Conservation (phyloP, 805 yeast species). For the Myxozyma mucilagina region DNA sequence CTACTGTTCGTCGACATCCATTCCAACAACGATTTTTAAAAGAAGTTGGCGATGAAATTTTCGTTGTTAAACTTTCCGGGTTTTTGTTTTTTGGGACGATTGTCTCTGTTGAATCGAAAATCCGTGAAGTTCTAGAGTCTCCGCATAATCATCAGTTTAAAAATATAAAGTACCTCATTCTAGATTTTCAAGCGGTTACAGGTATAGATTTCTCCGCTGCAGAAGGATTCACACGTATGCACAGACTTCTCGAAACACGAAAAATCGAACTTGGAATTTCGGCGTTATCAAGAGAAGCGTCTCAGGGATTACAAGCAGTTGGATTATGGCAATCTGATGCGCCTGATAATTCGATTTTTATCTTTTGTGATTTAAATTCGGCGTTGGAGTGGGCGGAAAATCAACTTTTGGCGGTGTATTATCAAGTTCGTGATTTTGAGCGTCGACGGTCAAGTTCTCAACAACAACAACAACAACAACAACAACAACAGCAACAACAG, state of each 20-base stretch:
- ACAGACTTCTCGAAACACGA: constrained; percentile 70
- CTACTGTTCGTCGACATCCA: constrained; percentile 89
- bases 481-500: too few species aligned
- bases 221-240: constrained; percentile 86
- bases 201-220: constrained; percentile 92
- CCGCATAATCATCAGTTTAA: constrained; percentile 48
- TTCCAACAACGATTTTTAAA: constrained; percentile 80
- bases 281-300: constrained; percentile 67
- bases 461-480: too few species aligned
- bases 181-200: constrained; percentile 80
- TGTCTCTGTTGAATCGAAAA: constrained; percentile 80
- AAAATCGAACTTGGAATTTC: constrained; percentile 73
- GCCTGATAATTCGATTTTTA: constrained; percentile 49
- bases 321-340: constrained; percentile 64
- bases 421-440: constrained; percentile 41
- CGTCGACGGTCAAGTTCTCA: not conserved
- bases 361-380: constrained; percentile 77
- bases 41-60: constrained; percentile 87
- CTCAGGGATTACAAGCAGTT: constrained; percentile 75
- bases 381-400: constrained; percentile 98
- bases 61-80: constrained; percentile 83
- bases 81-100: constrained; percentile 93
- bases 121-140: constrained; percentile 60
- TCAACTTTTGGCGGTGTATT: constrained; percentile 69
- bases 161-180: constrained; percentile 66